Evolutionary conservation across 495 filamentous ascomycete species (phyloP).

Genomic region (Hypoxylon fuscum): DNA sequence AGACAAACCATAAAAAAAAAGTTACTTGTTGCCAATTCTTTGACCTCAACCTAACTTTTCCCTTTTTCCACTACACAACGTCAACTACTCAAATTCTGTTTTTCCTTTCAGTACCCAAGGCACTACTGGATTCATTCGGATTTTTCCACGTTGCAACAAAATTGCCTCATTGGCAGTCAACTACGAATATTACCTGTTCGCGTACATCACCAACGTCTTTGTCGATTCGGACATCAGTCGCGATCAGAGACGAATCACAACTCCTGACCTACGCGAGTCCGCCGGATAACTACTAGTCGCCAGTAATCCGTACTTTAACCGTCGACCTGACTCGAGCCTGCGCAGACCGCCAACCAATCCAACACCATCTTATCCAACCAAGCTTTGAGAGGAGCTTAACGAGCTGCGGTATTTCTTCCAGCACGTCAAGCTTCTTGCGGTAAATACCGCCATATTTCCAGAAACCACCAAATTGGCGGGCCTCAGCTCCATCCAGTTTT

Average conservation of each 20-base stretch:
- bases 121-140: neutral
- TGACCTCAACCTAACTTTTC: slow-evolving; percentile 10
- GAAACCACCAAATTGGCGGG: slow-evolving; percentile 95
- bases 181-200: neutral
- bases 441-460: slow-evolving; percentile 36
- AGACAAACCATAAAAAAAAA: slow-evolving; percentile 20
- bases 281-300: neutral
- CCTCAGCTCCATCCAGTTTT: slow-evolving; percentile 75
- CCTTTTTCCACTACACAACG: slow-evolving; percentile 10
- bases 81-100: slow-evolving; percentile 9
- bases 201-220: slow-evolving; percentile 13
- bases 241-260: slow-evolving; percentile 9
- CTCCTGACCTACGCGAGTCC: neutral
- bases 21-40: slow-evolving; percentile 13
- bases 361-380: slow-evolving; percentile 13
- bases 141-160: neutral
- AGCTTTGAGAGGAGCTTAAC: slow-evolving; percentile 16
- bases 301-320: slow-evolving; percentile 6
- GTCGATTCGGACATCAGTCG: slow-evolving; percentile 15
- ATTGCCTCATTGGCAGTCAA: neutral
- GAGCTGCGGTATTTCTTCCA: slow-evolving; percentile 40
- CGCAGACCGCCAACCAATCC: neutral
- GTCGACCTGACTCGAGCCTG: neutral
- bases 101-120: neutral
- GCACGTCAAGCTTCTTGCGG: slow-evolving; percentile 35